phyloP scores from a whole-genome alignment of 306 rosid genomes.

The Rosa chinensis region DNA sequence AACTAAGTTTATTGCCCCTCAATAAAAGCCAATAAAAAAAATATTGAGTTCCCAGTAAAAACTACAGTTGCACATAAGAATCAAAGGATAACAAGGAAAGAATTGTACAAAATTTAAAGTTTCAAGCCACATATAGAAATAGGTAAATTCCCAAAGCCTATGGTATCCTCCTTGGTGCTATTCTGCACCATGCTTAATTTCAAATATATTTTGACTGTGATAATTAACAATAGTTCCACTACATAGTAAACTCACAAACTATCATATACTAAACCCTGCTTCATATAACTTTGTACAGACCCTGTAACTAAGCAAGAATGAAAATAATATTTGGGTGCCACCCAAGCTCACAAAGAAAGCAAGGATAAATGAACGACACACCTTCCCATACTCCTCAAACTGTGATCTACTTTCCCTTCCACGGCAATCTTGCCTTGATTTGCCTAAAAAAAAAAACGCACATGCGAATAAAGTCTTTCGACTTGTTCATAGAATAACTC shows the following conservation, averaged over 20 bases:
- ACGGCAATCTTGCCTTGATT: constrained; percentile 80
- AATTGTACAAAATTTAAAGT: background rate
- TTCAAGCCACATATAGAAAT: no score
- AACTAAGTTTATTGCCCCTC: no score
- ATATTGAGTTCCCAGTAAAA: background rate
- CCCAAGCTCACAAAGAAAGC: background rate
- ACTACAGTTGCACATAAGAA: background rate
- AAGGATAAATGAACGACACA: constrained; percentile 49
- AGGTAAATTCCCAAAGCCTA: no score
- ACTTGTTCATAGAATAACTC: constrained; percentile 79
- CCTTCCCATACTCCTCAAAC: constrained; percentile 83
- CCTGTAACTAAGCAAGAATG: background rate
- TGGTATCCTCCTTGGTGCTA: no score
- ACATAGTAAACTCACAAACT: no score
- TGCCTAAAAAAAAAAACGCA: constrained; percentile 78
- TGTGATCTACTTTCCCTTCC: constrained; percentile 97
- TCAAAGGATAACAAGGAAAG: background rate
- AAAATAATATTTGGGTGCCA: background rate
- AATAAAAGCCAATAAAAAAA: background rate
- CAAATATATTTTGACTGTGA: no score
- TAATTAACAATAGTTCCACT: no score
- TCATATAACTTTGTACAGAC: background rate
- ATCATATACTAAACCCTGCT: background rate
- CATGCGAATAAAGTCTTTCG: constrained; percentile 93
- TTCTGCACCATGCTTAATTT: no score